Evolutionary conservation across 331 rosid genomes (phyloP), one percentile per base, ranked within the genome.

Genomic region (Pyrus hybrid): DNA sequence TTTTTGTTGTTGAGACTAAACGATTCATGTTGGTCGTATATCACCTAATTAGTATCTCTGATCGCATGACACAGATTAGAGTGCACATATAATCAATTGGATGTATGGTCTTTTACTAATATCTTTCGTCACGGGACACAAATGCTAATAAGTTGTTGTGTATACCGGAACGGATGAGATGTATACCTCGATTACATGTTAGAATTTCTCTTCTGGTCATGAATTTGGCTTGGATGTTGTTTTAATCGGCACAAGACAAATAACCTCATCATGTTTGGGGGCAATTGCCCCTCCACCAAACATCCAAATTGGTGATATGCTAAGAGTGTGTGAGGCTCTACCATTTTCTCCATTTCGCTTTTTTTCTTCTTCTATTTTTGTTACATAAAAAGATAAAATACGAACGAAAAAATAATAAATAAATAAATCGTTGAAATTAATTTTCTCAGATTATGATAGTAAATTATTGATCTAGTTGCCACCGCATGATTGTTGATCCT

Each of bases 251-350:
- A 54, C 9, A 13, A 45, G 72, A 58, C 71, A 63, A 53, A 68
- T 30, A 61, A 43, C 69, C 70, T 77, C 72, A 80, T 79, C 84
- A 33, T 53, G 64, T 68, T 20, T 5, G n/a, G 49, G 78, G 25
- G 53, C 69, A 41, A 54, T 18, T 63, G 51, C 47, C 18, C 57
- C 74, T 79, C 83, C 74, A 71, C 85, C 86, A 83, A 77, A 72
- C 70, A 75, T 77, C 63, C 65, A 45, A 43, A 3, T 18, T 71
- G 22, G 16, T 66, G 77, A 53, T 63, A 41, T 62, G 83, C 80
- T 73, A 67, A 18, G 77, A 68, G 79, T 35, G 64, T 78, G 72
- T 86, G 67, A 82, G 93, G 93, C 80, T 49, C 56, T 71, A 32
- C 80, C 70, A 84, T 80, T 80, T 63, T 71, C 68, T 73, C 23